Base-by-base conservation (phyloP, 2,329 filamentous ascomycete genomes). In the Monosporascus sp. region DNA sequence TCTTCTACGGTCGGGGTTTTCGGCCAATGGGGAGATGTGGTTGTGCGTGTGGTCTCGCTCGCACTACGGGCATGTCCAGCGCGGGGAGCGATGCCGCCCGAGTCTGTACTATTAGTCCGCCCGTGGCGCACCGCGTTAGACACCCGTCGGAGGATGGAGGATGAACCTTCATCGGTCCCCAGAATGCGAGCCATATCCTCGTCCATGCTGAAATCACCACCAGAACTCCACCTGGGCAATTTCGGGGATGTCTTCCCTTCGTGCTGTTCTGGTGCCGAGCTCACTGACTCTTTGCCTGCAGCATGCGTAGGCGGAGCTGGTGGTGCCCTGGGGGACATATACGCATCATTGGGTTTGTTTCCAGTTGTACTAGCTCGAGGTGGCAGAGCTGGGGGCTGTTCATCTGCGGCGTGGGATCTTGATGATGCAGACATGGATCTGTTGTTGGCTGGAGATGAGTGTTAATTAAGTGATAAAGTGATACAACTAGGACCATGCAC, bases 61-160 rank as follows among this genome's bases (percentile, higher is more conserved):
- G 85, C 80, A 62, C 83, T 87, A 55, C 84, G 77, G 51, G 75
- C 73, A 65, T 87, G 83, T 51, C 77, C 76, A 11, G 67, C 64
- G 55, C 78, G 72, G 48, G 71, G 65, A 36, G 70, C 66, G 56
- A 67, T 69, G 53, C 69, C 74, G 61, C 73, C 74, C 25, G 77
- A 76, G 61, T 86, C 83, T 57, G 89, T 83, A 68, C 92, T 97
- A 69, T 86, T 89, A 67, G 89, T 96, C 59, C 94, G 87, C 51
- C 91, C 91, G 70, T 97, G 94, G 58, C 91, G 89, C 53, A 97
- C 91, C 49, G 90, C 92, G 67, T 96, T 96, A 7, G 94, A 97
- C 41, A 97, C 89, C 50, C 90, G 85, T 53, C 90, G 88, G 57
- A 97, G 76, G 56, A 97, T 88, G 1, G 89, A 93, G 25, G 89